Evolutionary conservation across 1,284 basidiomycete species (phyloP), one percentile per base, ranked within the genome.

Genomic region (Puccinia horiana): DNA sequence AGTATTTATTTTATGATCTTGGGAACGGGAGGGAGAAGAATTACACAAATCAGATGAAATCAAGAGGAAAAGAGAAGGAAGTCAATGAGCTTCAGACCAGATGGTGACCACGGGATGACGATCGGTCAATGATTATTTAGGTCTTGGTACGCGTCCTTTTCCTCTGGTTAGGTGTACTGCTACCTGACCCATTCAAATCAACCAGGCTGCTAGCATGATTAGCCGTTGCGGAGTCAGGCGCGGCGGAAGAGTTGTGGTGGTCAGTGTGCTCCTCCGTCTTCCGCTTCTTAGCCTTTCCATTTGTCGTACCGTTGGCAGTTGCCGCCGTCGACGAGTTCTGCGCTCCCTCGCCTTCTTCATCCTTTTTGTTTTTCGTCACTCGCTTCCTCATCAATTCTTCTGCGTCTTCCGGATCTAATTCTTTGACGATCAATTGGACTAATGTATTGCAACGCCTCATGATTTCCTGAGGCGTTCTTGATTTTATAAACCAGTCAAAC

Each of bases 401-500:
- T 18, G 80, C 47, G 47, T 82, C 80, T 69, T 82, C 80, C 14
- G 80, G 80, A 49, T 87, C 87, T 87, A 96, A 84, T 49, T 87
- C 95, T 89, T 97, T 97, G 88, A 95, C 92, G 83, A 98, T 93
- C 90, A 98, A 93, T 20, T 92, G 90, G 56, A 98, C 86, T 56
- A 99, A 87, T 9, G 96, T 98, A 84, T 93, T 93, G 85, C 95
- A 98, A 79, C 97, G 89, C 84, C 96, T 89, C 84, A 93, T 92
- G 83, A 99, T 89, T 88, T 99, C 97, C 85, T 94, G 92, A 14
- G 94, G 92, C 35, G 94, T 95, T 76, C 97, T 89, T 84, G 93
- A 94, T 89, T 98, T 98, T 90, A 99, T 94, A 89, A 98, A 99
- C 96, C 96, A 98, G 86, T 98, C 95, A 85, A 98, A 97, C 70